Evolutionary conservation across 2,329 filamentous ascomycete genomes (phyloP).

Genomic region (Fonsecaea erecta): DNA sequence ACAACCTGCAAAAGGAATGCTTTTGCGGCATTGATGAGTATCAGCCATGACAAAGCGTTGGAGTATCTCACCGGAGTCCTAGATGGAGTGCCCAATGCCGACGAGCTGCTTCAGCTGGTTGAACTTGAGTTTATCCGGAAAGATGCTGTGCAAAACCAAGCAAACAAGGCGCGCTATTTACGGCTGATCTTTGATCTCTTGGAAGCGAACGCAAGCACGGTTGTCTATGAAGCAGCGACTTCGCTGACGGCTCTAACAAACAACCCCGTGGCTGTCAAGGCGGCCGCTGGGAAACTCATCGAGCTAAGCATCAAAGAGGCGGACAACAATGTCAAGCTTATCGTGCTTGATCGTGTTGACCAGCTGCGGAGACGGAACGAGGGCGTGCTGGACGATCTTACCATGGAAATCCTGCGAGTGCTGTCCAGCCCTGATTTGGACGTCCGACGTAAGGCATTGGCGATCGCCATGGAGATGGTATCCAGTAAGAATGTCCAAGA

Average conservation of each 20-base stretch:
- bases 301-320: conserved; percentile 96
- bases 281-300: conserved; percentile 92
- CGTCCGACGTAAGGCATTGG: conserved; percentile 87
- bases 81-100: conserved; percentile 89
- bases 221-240: conserved; percentile 96
- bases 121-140: conserved; percentile 98
- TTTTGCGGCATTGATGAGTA: conserved; percentile 85
- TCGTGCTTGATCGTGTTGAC: conserved; percentile 92
- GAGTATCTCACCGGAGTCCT: conserved; percentile 87
- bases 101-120: conserved; percentile 89
- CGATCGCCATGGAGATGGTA: conserved; percentile 94
- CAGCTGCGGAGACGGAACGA: conserved; percentile 85
- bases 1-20: conserved; percentile 97
- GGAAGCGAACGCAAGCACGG: conserved; percentile 89
- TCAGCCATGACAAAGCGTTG: conserved; percentile 91
- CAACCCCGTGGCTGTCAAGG: conserved; percentile 97
- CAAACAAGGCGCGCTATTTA: conserved; percentile 95
- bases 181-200: conserved; percentile 95
- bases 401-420: conserved; percentile 95
- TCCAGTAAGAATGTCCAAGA: conserved; percentile 99
- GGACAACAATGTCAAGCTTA: conserved; percentile 99
- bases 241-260: conserved; percentile 91
- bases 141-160: conserved; percentile 90
- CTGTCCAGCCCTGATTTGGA: conserved; percentile 95
- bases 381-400: conserved; percentile 87